phyloP scores from a whole-genome alignment of 2,329 filamentous ascomycete genomes.

The Colletotrichum costaricense region DNA sequence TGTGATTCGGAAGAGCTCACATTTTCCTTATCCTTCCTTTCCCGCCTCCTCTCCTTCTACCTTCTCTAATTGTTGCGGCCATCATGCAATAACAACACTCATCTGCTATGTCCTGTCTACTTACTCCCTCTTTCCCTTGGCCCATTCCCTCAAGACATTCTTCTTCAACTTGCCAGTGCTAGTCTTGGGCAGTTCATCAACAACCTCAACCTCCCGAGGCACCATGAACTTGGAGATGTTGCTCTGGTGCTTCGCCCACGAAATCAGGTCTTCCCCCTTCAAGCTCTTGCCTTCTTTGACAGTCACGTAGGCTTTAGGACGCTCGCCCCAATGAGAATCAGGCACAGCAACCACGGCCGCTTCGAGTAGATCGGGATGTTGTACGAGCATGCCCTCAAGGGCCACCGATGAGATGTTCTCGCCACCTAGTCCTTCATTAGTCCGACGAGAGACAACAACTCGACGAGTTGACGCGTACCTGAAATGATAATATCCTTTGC shows the following conservation, averaged over 20 bases:
- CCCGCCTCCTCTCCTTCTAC: background rate
- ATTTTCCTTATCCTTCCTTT: background rate
- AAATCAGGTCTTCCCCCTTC: constrained; percentile 76
- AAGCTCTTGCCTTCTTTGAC: constrained; percentile 74
- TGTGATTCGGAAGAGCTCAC: background rate
- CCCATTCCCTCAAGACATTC: constrained; percentile 91
- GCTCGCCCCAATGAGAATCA: constrained; percentile 90
- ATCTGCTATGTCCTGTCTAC: background rate
- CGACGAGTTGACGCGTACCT: constrained; percentile 59
- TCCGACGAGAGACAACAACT: background rate
- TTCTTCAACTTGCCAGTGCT: constrained; percentile 97
- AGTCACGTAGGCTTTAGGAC: constrained; percentile 94
- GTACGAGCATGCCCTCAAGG: constrained; percentile 87
- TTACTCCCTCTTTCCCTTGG: constrained; percentile 54
- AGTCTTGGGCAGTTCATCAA: constrained; percentile 93
- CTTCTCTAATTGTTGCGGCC: background rate
- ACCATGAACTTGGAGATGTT: constrained; percentile 93
- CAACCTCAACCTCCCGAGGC: constrained; percentile 77
- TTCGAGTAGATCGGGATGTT: constrained; percentile 90
- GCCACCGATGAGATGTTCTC: constrained; percentile 98
- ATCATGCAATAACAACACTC: background rate
- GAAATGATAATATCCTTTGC: constrained; percentile 99
- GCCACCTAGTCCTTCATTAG: constrained; percentile 68
- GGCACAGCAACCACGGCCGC: constrained; percentile 89
- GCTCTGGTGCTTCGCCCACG: constrained; percentile 86